Conservation (phyloP, 768 basidiomycete species). For the Naganishia antarctica region DNA sequence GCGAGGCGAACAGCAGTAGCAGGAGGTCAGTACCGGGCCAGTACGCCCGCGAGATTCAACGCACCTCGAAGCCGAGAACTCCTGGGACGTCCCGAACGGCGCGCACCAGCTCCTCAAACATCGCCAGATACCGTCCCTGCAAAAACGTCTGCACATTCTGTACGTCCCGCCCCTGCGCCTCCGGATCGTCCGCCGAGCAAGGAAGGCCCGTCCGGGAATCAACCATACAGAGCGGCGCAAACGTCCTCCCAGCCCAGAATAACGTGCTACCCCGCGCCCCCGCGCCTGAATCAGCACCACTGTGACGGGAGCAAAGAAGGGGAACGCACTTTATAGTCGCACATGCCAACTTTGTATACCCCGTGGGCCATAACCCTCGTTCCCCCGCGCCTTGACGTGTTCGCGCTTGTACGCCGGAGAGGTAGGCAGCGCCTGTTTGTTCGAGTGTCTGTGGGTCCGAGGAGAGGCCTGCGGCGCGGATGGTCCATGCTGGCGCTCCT, state of each 20-base stretch:
- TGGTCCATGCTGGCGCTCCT: conserved; percentile 93
- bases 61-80: conserved; percentile 84
- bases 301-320: background rate
- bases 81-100: conserved; percentile 68
- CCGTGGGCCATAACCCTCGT: conserved; percentile 83
- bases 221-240: conserved; percentile 66
- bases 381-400: conserved; percentile 64
- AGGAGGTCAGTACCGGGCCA: too few relatives aligned
- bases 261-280: conserved; percentile 60
- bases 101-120: conserved; percentile 65
- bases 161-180: too few relatives aligned
- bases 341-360: conserved; percentile 87
- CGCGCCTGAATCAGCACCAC: background rate
- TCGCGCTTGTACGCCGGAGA: conserved; percentile 69
- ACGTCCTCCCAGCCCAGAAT: conserved; percentile 88
- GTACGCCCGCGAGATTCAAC: too few relatives aligned
- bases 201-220: conserved; percentile 25
- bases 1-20: too few relatives aligned
- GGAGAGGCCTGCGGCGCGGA: conserved; percentile 70
- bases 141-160: conserved; percentile 70
- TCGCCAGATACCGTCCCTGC: conserved; percentile 72
- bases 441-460: conserved; percentile 59
- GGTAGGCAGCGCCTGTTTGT: conserved; percentile 78
- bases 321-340: conserved; percentile 68
- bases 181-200: background rate